Evolutionary conservation across 805 yeast species (phyloP).

Genomic region (Candida pseudoglaebosa): DNA sequence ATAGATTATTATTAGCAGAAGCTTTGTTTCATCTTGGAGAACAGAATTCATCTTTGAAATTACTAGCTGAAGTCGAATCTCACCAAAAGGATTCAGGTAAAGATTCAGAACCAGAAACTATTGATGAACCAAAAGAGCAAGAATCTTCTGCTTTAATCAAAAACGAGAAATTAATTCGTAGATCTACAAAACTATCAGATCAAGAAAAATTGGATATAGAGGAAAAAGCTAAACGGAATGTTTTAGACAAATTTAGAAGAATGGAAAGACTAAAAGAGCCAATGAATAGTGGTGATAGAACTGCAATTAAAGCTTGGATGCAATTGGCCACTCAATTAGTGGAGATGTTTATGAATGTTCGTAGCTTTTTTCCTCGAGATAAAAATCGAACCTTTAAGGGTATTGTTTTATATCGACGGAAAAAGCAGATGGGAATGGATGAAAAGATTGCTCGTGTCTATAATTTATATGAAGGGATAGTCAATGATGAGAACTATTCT

Average conservation of each 20-base stretch:
- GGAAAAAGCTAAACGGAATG: slow-evolving; percentile 52
- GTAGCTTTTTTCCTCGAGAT: slow-evolving; percentile 76
- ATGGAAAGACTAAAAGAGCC: slow-evolving; percentile 46
- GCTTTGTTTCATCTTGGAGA: slow-evolving; percentile 66
- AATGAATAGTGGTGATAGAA: slow-evolving; percentile 37
- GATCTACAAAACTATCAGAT: slow-evolving; percentile 24
- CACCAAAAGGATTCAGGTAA: slow-evolving; percentile 3
- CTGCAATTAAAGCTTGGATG: slow-evolving; percentile 77
- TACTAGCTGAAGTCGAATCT: slow-evolving; percentile 52
- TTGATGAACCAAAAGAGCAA: slow-evolving; percentile 7
- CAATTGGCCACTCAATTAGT: slow-evolving; percentile 78
- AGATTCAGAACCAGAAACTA: slow-evolving; percentile 1
- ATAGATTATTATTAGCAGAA: slow-evolving; percentile 77
- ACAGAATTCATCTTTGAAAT: slow-evolving; percentile 48
- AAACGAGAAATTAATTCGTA: slow-evolving; percentile 11
- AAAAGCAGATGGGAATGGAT: slow-evolving; percentile 61
- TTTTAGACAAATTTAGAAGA: slow-evolving; percentile 51
- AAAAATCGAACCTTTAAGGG: slow-evolving; percentile 68
- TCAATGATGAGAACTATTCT: slow-evolving; percentile 22
- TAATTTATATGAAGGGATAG: slow-evolving; percentile 56
- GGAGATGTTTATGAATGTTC: slow-evolving; percentile 74
- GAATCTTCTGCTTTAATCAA: slow-evolving; percentile 14
- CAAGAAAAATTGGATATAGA: slow-evolving; percentile 55
- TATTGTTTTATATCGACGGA: slow-evolving; percentile 57
- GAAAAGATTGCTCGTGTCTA: slow-evolving; percentile 68